Conservation (phyloP, 2,329 filamentous ascomycete species). For the Tolypocladium capitatum region DNA sequence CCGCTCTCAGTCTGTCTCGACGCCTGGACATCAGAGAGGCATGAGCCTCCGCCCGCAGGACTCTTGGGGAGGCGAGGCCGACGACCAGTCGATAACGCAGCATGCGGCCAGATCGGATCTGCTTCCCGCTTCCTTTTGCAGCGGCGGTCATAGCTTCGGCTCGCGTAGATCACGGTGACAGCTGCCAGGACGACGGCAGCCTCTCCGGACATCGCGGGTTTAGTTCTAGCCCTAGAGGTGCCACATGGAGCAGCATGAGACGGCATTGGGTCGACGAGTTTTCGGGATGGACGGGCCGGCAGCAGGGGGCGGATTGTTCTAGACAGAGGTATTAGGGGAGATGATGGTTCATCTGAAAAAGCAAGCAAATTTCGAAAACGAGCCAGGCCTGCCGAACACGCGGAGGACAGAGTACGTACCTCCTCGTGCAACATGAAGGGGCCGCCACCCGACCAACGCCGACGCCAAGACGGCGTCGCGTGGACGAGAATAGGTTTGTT, state of each 20-base stretch:
- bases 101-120: background rate
- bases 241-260: background rate
- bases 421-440: too few species aligned
- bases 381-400: background rate
- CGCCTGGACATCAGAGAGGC: background rate
- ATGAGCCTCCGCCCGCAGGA: background rate
- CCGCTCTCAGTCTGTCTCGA: too few species aligned
- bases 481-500: background rate
- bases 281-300: background rate
- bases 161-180: background rate
- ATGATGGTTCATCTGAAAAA: conserved; percentile 1
- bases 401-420: background rate
- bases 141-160: background rate
- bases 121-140: background rate
- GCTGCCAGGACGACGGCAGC: background rate
- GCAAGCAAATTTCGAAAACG: background rate
- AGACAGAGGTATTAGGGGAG: conserved; percentile 4
- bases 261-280: background rate
- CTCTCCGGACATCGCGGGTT: background rate
- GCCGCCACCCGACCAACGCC: background rate
- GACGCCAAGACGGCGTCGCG: background rate
- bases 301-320: background rate
- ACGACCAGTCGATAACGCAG: background rate
- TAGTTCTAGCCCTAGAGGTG: background rate
- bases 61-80: background rate